Conservation (phyloP, 768 basidiomycete species). For the Lactarius quietus region DNA sequence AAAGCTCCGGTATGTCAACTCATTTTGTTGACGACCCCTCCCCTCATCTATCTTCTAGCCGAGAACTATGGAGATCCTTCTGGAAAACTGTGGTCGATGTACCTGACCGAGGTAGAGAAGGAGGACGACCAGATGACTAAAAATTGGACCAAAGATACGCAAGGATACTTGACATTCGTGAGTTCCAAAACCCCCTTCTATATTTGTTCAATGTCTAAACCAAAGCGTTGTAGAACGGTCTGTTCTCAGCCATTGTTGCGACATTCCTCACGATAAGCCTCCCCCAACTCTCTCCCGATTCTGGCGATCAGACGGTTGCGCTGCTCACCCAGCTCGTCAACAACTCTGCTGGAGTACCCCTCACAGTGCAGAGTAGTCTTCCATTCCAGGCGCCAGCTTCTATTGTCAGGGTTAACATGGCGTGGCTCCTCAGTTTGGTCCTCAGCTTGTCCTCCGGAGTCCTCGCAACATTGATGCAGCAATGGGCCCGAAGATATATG, state of each 20-base stretch:
- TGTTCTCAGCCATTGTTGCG: background rate
- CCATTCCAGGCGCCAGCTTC: too few relatives aligned
- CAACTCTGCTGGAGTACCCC: too few relatives aligned
- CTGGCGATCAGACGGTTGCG: background rate
- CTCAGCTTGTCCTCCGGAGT: too few relatives aligned
- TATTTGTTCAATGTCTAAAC: background rate
- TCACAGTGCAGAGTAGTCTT: too few relatives aligned
- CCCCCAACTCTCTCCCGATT: background rate
- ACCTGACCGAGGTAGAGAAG: background rate
- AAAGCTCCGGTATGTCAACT: background rate
- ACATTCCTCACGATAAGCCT: slow-evolving; percentile 3
- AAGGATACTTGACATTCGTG: background rate
- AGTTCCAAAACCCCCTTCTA: background rate
- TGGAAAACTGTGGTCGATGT: slow-evolving; percentile 1
- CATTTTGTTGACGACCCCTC: background rate
- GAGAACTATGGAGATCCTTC: background rate
- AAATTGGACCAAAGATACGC: background rate
- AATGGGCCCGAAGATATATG: too few relatives aligned
- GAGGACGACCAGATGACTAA: background rate
- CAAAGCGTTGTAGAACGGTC: background rate
- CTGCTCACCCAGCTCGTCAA: background rate
- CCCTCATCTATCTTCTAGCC: background rate
- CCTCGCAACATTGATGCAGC: too few relatives aligned
- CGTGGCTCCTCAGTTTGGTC: too few relatives aligned
- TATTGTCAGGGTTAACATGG: too few relatives aligned